Conservation (phyloP, 2,329 filamentous ascomycete species). For the Aquanectria penicillioides region DNA sequence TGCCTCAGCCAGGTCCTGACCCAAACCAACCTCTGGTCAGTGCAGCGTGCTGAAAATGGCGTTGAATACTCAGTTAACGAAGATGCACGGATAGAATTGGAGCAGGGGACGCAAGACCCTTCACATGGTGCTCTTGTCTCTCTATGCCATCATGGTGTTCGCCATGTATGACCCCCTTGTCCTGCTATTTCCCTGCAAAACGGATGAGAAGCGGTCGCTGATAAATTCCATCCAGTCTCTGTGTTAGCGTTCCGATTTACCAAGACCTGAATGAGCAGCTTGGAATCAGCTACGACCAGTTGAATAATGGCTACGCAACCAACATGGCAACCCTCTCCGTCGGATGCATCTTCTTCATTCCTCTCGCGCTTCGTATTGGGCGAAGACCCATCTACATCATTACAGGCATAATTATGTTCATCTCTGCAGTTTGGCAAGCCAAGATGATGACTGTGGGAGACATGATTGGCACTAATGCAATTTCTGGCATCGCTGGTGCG, state of each 20-base stretch:
- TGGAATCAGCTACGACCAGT: slow-evolving; percentile 31
- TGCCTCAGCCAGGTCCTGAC: slow-evolving; percentile 30
- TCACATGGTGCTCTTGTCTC: slow-evolving; percentile 22
- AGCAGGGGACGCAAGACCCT: slow-evolving; percentile 26
- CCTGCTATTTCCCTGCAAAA: accelerated
- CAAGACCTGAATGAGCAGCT: slow-evolving; percentile 30
- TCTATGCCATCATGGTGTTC: slow-evolving; percentile 32
- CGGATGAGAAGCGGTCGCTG: accelerated
- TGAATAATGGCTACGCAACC: slow-evolving; percentile 41
- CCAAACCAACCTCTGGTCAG: slow-evolving; percentile 32
- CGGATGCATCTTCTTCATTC: slow-evolving; percentile 47
- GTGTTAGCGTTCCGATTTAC: slow-evolving; percentile 33
- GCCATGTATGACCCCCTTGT: slow-evolving; percentile 22
- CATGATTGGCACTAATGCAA: slow-evolving; percentile 34
- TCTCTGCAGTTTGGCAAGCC: slow-evolving; percentile 36
- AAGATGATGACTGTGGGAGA: slow-evolving; percentile 33
- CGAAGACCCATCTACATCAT: slow-evolving; percentile 43
- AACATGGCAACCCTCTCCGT: slow-evolving; percentile 43
- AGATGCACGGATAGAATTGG: slow-evolving; percentile 21
- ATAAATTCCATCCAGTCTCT: slow-evolving; percentile 8
- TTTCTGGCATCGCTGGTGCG: slow-evolving; percentile 48
- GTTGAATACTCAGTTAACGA: background rate
- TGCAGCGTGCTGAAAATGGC: background rate
- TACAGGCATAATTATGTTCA: slow-evolving; percentile 35
- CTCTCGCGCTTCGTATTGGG: slow-evolving; percentile 45